Percentiles rank a stretch among this genome's conserved stretches.
Conservation (phyloP, 2,329 filamentous ascomycete genomes). For the Alternaria ethzedia region DNA sequence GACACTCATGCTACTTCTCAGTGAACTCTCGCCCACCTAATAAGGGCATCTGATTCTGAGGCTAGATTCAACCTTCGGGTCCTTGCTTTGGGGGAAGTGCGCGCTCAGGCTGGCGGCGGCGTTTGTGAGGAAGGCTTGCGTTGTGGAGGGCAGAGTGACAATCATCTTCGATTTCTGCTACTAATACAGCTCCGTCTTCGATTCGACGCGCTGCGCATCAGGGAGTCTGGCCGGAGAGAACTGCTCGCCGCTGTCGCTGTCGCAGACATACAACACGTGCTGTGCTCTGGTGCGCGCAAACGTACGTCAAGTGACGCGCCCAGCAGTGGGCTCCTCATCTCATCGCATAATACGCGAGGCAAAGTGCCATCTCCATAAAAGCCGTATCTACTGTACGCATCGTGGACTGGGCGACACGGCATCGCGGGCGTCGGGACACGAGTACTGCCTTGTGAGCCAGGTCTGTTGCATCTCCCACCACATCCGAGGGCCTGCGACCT, state of each 20-base stretch:
- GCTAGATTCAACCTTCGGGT: conserved; percentile 42
- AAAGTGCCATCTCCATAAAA: conserved; percentile 39
- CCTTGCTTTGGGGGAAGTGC: conserved; percentile 41
- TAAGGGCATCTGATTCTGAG: conserved; percentile 48
- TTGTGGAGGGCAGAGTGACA: conserved; percentile 41
- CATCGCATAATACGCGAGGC: conserved; percentile 43
- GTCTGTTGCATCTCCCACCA: conserved; percentile 21
- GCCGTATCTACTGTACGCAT: conserved; percentile 31
- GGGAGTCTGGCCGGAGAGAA: conserved; percentile 23
- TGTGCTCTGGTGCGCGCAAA: conserved; percentile 44
- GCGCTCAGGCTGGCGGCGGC: conserved; percentile 40
- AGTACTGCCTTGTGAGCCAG: conserved; percentile 29
- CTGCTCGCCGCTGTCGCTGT: conserved; percentile 13
- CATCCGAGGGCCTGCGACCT: conserved; percentile 24
- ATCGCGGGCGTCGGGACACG: conserved; percentile 34
- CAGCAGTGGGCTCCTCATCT: conserved; percentile 39
- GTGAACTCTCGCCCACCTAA: conserved; percentile 48
- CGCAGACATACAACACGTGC: conserved; percentile 27
- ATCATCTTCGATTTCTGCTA: conserved; percentile 37
- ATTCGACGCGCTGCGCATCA: conserved; percentile 32
- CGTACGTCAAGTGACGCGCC: conserved; percentile 47
- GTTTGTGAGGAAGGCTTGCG: conserved; percentile 37
- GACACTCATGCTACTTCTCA: conserved; percentile 44
- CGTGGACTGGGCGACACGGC: conserved; percentile 38
- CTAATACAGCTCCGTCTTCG: conserved; percentile 42